These are phyloP conservation scores for barley (Hordeum vulgare) DNA, from an alignment of 176 grass and related monocot genomes.

Conservation along the genomic window MorexV3_pseudomolecules_assembly NC_058521.1:540402992-540403491, in stretches of 20 bases:
- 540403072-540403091: conserved; percentile 76
- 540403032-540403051: conserved; percentile 88
- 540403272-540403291: conserved; percentile 64
- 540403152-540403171: conserved; percentile 87
- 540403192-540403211: conserved; percentile 76
- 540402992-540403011: conserved; percentile 94
- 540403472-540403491: neutral
- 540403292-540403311: conserved; percentile 81
- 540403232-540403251: conserved; percentile 95
- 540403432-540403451: neutral
- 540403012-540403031: conserved; percentile 84
- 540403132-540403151: conserved; percentile 76
- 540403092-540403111: conserved; percentile 86
- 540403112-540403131: conserved; percentile 74
- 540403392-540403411: neutral
- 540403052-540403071: conserved; percentile 80
- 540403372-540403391: neutral
- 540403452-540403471: no score
- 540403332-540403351: conserved; percentile 12
- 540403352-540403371: neutral
- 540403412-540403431: neutral
- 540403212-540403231: conserved; percentile 81
- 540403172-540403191: conserved; percentile 65
- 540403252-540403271: conserved; percentile 92
- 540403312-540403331: conserved; percentile 88